Evolutionary conservation across 176 grass and related monocot genomes (phyloP), one percentile per base, ranked within the genome.

Genomic region (Raddia distichophylla): DNA sequence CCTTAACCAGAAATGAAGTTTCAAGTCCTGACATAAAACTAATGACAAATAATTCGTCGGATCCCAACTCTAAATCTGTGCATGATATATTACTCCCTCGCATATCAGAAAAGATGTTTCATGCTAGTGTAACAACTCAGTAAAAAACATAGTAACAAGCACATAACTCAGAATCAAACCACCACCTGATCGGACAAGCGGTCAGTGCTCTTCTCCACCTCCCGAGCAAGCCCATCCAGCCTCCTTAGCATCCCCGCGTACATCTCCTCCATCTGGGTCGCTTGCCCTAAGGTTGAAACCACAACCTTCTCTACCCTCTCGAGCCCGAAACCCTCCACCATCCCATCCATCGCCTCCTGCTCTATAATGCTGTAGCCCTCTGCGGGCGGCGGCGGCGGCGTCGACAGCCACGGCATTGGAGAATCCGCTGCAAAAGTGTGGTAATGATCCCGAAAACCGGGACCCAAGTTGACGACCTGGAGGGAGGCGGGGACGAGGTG

Each of bases 191-290:
- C 69, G 46, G 75, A 75, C 60, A 76, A 56, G 37, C 9, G 81
- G 33, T 47, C 48, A 7, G 50, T 80, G 55, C 68, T 80, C 69
- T 79, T 40, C 68, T 90, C 84, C 54, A 83, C 70, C n/a, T 80
- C 62, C 55, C 69, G 65, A 27, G 84, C 89, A 67, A 90, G 82
- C 80, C 37, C 67, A 37, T 76, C 70, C 35, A 90, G 68, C 70
- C 78, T 86, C 50, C 65, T 66, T 60, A 90, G 46, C 89, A 90
- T 87, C 27, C 71, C 82, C 4, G 45, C 17, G 62, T 87, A 90
- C 80, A 87, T 43, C 71, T 80, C 80, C 76, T 87, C 80, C 80
- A 90, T 69, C 67, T 87, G 56, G 6, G 55, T 33, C 11, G 80
- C 37, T 42, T 71, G 63, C 15, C 19, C 71, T 17, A 63, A 54